Evolutionary conservation across 2,329 filamentous ascomycete species (phyloP), one percentile per base, ranked within the genome.

Genomic region (Paracoccidioides brasiliensis): DNA sequence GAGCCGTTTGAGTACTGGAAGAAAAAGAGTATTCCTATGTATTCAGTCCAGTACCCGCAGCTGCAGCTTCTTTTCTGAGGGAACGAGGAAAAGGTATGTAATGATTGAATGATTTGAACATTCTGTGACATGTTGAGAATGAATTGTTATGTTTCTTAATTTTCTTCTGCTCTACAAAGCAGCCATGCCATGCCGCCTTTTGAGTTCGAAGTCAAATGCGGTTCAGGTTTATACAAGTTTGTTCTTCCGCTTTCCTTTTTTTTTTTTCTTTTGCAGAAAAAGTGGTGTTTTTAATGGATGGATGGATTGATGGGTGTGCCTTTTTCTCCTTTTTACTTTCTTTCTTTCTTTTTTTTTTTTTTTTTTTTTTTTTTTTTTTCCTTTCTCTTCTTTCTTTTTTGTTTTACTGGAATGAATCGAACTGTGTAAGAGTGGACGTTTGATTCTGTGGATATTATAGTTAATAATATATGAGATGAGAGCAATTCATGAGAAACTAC

Each of bases 1-100:
- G 52, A 53, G 32, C 41, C 52, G 32, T 53, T 44, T 37, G 52
- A 53, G 30, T 44, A 35, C 15, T 53, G 52, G 52, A 53, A 53
- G 40, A 37, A 44, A n/a, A 45, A 37, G 15, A 15, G 38, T 33
- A 53, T 53, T 33, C 7, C 41, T 10, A 46, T 45, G 41, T 53
- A 53, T 22, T 44, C 41, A 28, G 52, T 53, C 22, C 41, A 53
- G 43, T 53, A 53, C 5, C 52, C 52, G 5, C 52, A 53, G 28
- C 32, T 53, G n/a, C 52, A 53, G 14, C 41, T 40, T 4, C 52
- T 53, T 52, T 52, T 52, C 33, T 52, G 28, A 52, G 14, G 5
- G 10, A 8, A 14, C 3, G 30, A 14, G 22, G 12, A 33, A 46
- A 12, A 14, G 44, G 30, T 8, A 10, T 10, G 33, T 32, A 28